Evolutionary conservation across 345 rosid genomes (phyloP).

Genomic region (Citrus hindsii): DNA sequence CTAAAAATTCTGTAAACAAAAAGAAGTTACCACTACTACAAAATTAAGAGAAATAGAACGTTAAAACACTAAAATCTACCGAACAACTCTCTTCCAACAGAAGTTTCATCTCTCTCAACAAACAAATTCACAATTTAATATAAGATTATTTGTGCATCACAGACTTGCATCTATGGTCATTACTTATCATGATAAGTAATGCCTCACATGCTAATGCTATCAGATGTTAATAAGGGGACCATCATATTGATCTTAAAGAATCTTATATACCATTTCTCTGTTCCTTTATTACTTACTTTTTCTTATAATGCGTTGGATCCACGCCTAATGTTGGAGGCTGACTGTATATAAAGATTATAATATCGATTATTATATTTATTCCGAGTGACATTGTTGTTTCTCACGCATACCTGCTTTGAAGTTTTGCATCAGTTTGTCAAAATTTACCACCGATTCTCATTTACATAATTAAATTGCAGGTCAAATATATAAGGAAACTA

Average conservation of each 20-base stretch:
- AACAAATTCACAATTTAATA: too few species aligned
- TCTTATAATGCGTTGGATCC: background rate
- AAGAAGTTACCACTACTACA: too few species aligned
- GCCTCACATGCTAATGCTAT: background rate
- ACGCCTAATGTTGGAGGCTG: background rate
- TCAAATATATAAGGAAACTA: background rate
- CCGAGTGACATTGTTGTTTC: background rate
- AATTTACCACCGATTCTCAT: background rate
- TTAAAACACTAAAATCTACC: too few species aligned
- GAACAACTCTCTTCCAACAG: too few species aligned
- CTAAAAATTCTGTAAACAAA: rapidly evolving
- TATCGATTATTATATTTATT: background rate
- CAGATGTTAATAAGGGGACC: background rate
- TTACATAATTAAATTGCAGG: background rate
- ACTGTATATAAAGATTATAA: background rate
- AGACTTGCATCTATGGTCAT: background rate
- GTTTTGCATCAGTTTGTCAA: background rate
- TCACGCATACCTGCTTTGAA: background rate
- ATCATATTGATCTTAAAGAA: background rate
- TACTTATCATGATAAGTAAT: background rate
- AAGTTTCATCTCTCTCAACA: too few species aligned
- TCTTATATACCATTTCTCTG: background rate
- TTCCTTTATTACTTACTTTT: background rate
- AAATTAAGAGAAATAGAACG: too few species aligned
- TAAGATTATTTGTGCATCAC: too few species aligned